phyloP scores from a whole-genome alignment of 352 stramenopile genomes.

The Globisporangium parvum region DNA sequence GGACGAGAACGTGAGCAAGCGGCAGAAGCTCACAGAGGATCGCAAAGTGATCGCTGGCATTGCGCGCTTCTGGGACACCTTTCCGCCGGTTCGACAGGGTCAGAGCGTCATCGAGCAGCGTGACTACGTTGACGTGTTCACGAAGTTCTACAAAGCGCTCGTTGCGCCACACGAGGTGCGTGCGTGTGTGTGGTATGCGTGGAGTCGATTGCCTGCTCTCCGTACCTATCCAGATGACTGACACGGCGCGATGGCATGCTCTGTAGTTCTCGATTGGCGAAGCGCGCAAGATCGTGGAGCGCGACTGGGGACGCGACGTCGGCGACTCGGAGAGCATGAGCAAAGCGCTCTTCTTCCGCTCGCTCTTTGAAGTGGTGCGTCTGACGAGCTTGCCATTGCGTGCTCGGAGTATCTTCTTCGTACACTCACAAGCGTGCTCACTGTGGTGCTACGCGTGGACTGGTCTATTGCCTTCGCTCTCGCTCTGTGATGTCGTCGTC shows the following conservation, averaged over 20 bases:
- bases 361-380: slow-evolving; percentile 71
- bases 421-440: too few species aligned
- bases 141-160: slow-evolving; percentile 80
- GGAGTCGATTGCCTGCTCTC: neutral
- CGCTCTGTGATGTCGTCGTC: too few species aligned
- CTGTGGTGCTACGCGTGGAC: neutral
- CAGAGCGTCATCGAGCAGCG: slow-evolving; percentile 30
- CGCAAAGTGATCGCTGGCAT: slow-evolving; percentile 40
- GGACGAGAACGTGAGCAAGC: slow-evolving; percentile 54
- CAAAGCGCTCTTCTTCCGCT: slow-evolving; percentile 47
- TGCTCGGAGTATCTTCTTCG: neutral
- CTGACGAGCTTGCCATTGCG: neutral
- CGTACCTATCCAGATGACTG: neutral
- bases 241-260: neutral
- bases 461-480: neutral
- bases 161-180: slow-evolving; percentile 47
- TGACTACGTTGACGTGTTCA: slow-evolving; percentile 75
- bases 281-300: slow-evolving; percentile 64
- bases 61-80: slow-evolving; percentile 69
- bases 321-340: slow-evolving; percentile 44
- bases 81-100: slow-evolving; percentile 46
- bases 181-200: neutral
- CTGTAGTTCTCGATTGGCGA: slow-evolving; percentile 59
- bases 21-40: slow-evolving; percentile 47
- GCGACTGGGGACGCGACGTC: slow-evolving; percentile 63